Evolutionary conservation across 805 yeast genomes (phyloP), one percentile per base, ranked within the genome.

Genomic region (Schwanniomyces vanrijiae): DNA sequence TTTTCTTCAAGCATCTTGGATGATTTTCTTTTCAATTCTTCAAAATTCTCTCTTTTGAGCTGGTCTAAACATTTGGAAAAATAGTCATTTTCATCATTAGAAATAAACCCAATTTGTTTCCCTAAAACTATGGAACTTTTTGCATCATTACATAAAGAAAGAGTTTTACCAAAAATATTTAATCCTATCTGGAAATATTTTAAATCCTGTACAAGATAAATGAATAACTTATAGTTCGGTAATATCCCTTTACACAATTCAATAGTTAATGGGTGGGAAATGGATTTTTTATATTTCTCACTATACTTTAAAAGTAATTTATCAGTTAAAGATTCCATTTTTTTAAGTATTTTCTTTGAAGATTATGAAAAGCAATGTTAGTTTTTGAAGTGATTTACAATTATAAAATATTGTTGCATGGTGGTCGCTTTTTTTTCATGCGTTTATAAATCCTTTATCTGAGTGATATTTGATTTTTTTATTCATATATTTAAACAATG

Each of bases 61-160:
- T 70, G 67, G 1, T 39, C 28, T 37, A 69, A 48, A 5, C 58
- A 46, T 10, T 25, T 54, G 11, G 54, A 54, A 50, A 79, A 80
- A 50, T 80, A 80, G 40, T 69, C 68, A 54, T 78, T 77, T 52
- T 80, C 84, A 45, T 70, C 75, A 38, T 65, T 67, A 11, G 76
- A 66, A 29, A 80, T 62, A 50, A 77, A 76, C 1, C 83, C 84
- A 48, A 80, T 69, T 50, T 79, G 81, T 47, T 76, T 76, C 1
- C 78, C 76, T 22, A 80, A 50, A 0, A 59, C 58, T 20, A 77
- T 60, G n/a, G 71, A 62, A 0, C 79, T 52, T 3, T 60, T 48
- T 0, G 65, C 55, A 24, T 68, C 60, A 42, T 76, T 78, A 42
- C 82, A 76, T 33, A 63, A 46, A 2, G 78, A 68, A 16, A 80